phyloP scores from a whole-genome alignment of 148 eudicot genomes.

The Chenopodium formosanum region DNA sequence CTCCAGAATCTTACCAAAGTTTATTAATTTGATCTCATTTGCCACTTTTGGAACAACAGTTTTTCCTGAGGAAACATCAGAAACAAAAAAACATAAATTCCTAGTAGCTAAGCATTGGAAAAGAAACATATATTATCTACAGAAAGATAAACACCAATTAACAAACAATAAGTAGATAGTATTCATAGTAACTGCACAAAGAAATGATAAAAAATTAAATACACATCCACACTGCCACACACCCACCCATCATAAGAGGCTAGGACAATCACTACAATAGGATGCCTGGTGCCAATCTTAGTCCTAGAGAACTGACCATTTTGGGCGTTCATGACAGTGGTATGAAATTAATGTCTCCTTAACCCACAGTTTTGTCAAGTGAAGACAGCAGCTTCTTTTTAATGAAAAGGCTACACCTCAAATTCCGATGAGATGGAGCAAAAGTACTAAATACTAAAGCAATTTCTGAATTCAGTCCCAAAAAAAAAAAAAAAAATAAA shows the following conservation, averaged over 20 bases:
- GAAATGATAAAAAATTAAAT: too few relatives aligned
- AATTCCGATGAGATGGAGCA: not conserved
- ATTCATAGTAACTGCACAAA: too few relatives aligned
- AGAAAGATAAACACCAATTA: too few relatives aligned
- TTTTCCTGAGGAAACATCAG: conserved; percentile 48
- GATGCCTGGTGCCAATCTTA: too few relatives aligned
- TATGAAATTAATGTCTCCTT: not conserved
- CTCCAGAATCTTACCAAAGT: conserved; percentile 87
- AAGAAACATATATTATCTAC: too few relatives aligned
- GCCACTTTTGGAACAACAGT: conserved; percentile 73
- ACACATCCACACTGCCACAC: too few relatives aligned
- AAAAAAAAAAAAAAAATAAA: not conserved
- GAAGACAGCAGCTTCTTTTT: not conserved
- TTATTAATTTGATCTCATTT: conserved; percentile 83
- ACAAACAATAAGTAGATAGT: too few relatives aligned
- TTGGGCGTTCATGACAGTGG: not conserved
- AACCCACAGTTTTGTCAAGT: not conserved
- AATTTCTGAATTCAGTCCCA: not conserved
- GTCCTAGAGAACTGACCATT: too few relatives aligned
- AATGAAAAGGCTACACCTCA: not conserved
- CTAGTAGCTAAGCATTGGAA: not conserved
- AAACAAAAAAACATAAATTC: not conserved
- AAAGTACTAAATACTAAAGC: not conserved
- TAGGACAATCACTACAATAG: too few relatives aligned
- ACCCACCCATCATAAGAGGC: too few relatives aligned